These are phyloP conservation scores for Solanum bulbocastanum DNA, from an alignment of 257 asterid species.

Conservation along the genomic window DNA sequence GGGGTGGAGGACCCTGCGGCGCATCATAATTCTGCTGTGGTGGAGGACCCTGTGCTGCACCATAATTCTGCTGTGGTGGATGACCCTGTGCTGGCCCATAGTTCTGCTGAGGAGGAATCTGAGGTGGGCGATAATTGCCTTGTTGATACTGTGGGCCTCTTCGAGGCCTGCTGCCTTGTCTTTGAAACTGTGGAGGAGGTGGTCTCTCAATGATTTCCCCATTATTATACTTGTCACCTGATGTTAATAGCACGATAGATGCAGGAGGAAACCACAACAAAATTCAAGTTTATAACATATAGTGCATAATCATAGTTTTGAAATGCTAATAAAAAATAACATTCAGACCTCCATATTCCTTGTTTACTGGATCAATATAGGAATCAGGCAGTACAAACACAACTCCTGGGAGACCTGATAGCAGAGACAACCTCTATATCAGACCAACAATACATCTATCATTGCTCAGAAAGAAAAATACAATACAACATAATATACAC, in stretches of 20 bases:
- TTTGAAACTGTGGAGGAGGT: conserved; percentile 61
- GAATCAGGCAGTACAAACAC: conserved; percentile 91
- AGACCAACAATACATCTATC: not conserved
- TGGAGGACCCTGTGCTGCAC: not conserved
- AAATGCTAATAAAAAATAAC: not conserved
- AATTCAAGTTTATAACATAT: not conserved
- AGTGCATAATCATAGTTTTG: not conserved
- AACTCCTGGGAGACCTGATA: conserved; percentile 62
- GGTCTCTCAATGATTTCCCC: conserved; percentile 87
- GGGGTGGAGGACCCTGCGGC: conserved; percentile 11
- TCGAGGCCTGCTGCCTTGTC: conserved; percentile 31
- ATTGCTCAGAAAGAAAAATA: not conserved
- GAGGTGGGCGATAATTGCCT: conserved; percentile 4
- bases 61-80: not conserved
- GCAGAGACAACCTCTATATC: conserved; percentile 5
- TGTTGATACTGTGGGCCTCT: conserved; percentile 5
- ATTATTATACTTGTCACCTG: conserved; percentile 89
- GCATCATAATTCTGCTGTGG: conserved; percentile 9
- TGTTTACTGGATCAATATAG: conserved; percentile 75
- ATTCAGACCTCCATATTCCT: conserved; percentile 88
- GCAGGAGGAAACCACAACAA: not conserved
- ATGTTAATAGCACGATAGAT: not conserved
- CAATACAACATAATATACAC: not conserved
- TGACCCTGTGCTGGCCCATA: not conserved
- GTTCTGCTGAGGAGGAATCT: not conserved